Percentiles rank a stretch among this genome's conserved stretches.
Evolutionary conservation across 345 rosid genomes (phyloP).

Genomic region (Hevea brasiliensis): DNA sequence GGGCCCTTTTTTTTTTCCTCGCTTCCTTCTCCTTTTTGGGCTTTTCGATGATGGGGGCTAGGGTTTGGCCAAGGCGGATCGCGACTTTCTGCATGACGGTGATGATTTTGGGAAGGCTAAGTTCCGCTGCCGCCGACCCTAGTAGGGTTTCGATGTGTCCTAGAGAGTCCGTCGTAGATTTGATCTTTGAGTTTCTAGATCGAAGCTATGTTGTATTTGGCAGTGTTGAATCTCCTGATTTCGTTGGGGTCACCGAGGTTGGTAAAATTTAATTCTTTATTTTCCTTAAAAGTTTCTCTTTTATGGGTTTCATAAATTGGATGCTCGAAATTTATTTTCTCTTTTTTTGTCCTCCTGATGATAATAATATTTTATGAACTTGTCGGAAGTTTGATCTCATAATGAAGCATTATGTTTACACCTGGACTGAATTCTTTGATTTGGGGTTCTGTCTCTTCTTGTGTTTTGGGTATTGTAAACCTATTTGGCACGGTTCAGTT

Average conservation of each 20-base stretch:
- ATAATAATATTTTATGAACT: neutral
- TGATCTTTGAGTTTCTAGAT: conserved; percentile 54
- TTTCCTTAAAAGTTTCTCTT: neutral
- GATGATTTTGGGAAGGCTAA: conserved; percentile 36
- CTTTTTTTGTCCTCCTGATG: too few species aligned
- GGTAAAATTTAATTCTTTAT: neutral
- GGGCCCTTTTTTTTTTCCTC: neutral
- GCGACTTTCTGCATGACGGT: conserved; percentile 14
- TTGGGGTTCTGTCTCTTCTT: neutral
- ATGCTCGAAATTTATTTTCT: too few species aligned
- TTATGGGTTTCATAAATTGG: neutral
- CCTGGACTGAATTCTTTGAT: neutral
- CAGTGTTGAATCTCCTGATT: conserved; percentile 32
- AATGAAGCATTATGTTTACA: neutral
- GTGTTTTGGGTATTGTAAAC: neutral
- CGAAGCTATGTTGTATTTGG: conserved; percentile 35
- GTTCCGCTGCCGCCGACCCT: conserved; percentile 24
- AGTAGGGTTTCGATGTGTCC: conserved; percentile 49
- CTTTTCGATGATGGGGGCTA: conserved; percentile 27
- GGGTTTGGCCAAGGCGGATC: conserved; percentile 43
- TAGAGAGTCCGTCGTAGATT: conserved; percentile 39
- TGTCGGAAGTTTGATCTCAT: neutral
- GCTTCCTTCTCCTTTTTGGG: neutral
- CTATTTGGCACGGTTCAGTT: neutral
- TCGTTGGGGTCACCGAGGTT: conserved; percentile 68